phyloP scores from a whole-genome alignment of 1,284 basidiomycete species.

The Apiotrichum siamense region DNA sequence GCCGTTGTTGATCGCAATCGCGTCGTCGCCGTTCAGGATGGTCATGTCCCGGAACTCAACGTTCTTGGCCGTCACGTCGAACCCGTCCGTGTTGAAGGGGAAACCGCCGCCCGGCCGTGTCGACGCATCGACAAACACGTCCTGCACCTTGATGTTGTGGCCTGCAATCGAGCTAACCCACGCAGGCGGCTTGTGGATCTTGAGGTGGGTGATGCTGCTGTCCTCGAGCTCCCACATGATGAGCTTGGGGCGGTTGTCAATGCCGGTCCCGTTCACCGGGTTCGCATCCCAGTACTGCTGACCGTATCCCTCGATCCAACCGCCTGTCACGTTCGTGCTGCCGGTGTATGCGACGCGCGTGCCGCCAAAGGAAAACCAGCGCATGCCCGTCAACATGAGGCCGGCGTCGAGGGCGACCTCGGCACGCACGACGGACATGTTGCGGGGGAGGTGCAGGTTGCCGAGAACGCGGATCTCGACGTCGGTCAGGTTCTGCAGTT shows the following conservation, averaged over 20 bases:
- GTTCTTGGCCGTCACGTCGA: slow-evolving; percentile 42
- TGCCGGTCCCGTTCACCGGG: slow-evolving; percentile 34
- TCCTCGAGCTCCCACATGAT: slow-evolving; percentile 52
- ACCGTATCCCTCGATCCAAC: slow-evolving; percentile 44
- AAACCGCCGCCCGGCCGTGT: slow-evolving; percentile 47
- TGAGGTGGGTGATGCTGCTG: slow-evolving; percentile 47
- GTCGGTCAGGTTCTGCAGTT: slow-evolving; percentile 33
- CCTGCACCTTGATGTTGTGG: slow-evolving; percentile 49
- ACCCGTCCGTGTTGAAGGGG: slow-evolving; percentile 53
- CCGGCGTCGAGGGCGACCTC: not conserved
- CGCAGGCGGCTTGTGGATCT: slow-evolving; percentile 53
- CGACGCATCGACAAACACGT: slow-evolving; percentile 52
- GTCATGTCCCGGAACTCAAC: slow-evolving; percentile 15
- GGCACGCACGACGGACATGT: slow-evolving; percentile 48
- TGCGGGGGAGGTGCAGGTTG: slow-evolving; percentile 51
- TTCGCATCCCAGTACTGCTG: slow-evolving; percentile 54
- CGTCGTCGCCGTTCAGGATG: slow-evolving; percentile 52
- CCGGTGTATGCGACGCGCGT: slow-evolving; percentile 20
- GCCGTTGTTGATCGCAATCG: slow-evolving; percentile 51
- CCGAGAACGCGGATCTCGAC: slow-evolving; percentile 51
- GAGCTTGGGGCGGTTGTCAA: slow-evolving; percentile 48
- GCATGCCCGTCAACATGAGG: slow-evolving; percentile 1
- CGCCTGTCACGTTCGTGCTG: slow-evolving; percentile 22
- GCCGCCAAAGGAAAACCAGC: slow-evolving; percentile 24
- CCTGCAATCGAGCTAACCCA: slow-evolving; percentile 52